Base-by-base conservation (phyloP, 1,284 basidiomycete species). In the Cryptococcus maquisensis region DNA sequence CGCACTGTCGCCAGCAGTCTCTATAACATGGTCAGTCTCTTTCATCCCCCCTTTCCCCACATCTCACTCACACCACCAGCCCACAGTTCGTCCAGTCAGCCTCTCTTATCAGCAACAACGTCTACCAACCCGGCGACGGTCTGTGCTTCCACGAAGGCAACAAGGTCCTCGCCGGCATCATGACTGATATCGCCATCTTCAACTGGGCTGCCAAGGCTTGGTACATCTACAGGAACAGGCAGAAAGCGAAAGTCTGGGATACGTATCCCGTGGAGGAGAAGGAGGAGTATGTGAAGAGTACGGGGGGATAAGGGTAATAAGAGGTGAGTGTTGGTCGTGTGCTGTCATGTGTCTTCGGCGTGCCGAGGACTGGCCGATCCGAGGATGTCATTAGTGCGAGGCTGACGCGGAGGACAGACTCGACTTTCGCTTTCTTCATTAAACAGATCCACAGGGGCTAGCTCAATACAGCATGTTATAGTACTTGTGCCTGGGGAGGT, bases 141-240 rank as follows among this genome's bases (percentile, higher is more conserved):
- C 68, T 64, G 1, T 61, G 62, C 58, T 71, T 71, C 56, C 64
- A 65, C 50, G 56, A 60, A 42, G 70, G 66, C 38, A 72, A 69
- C 56, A 52, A 51, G 18, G 59, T 63, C n/a, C 59, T 72, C 12
- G 56, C 68, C 28, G 63, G 61, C 16, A 49, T 72, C 52, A 52
- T 60, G 37, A 21, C 24, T 36, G 47, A 39, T 2, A 38, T 8
- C 51, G 20, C 59, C n/a, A 43, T 57, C 48, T 39, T 26, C 47
- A 37, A 15, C 38, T 67, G 38, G 61, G 54, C 49, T 53, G 44
- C 59, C 16, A 51, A 41, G 23, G 58, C 55, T 6, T 58, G 44
- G 37, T 35, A 54, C 26, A 64, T 61, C 50, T 68, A 63, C 48
- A 37, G 52, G 18, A 68, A 68, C 55, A 26, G 40, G 16, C 40